Conservation (phyloP, 768 basidiomycete species). For the Clathrus columnatus region DNA sequence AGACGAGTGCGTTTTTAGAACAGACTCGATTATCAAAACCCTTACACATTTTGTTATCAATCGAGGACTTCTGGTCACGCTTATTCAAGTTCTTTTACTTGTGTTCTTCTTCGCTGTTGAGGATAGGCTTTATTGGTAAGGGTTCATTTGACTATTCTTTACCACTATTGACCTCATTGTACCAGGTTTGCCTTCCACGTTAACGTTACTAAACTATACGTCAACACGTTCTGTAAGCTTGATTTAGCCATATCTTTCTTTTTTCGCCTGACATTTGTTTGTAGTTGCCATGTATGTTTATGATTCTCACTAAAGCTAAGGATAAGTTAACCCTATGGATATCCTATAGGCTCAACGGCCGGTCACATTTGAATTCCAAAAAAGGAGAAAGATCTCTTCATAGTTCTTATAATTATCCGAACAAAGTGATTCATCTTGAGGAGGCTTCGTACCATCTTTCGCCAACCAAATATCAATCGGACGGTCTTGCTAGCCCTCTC, state of each 20-base stretch:
- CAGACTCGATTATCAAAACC: conserved; percentile 30
- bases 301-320: not conserved
- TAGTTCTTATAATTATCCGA: not conserved
- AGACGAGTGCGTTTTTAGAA: conserved; percentile 21
- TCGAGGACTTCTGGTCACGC: conserved; percentile 36
- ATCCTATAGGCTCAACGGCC: conserved; percentile 1
- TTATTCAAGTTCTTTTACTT: conserved; percentile 33
- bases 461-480: not conserved
- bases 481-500: not conserved
- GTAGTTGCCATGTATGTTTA: not conserved
- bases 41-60: conserved; percentile 34
- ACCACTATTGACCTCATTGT: not conserved
- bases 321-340: not conserved
- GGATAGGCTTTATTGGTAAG: conserved; percentile 32
- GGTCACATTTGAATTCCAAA: not conserved
- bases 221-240: conserved; percentile 41
- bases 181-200: conserved; percentile 39
- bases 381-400: not conserved
- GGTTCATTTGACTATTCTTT: not conserved
- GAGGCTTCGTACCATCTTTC: not conserved
- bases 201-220: conserved; percentile 40
- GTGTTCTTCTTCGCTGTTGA: conserved; percentile 34
- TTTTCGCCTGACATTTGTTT: not conserved
- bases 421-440: not conserved
- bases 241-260: not conserved